phyloP scores from a whole-genome alignment of 352 stramenopile species.

The Phytopythium helicoides region DNA sequence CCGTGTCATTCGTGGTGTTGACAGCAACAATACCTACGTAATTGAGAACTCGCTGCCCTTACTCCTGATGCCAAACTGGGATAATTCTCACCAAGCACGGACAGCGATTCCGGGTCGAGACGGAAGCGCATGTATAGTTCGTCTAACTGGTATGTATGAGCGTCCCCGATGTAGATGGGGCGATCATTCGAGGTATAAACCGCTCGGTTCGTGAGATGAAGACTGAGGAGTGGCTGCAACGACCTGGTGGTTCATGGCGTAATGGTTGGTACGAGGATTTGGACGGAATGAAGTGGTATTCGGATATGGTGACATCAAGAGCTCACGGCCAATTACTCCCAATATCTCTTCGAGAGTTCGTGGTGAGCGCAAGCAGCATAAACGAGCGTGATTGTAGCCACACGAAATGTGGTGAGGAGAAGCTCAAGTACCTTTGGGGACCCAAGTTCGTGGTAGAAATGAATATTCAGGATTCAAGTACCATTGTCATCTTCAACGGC shows the following conservation, averaged over 20 bases:
- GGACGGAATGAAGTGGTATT: slow-evolving; percentile 21
- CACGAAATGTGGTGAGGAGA: no score
- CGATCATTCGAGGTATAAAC: no score
- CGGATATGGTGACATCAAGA: slow-evolving; percentile 5
- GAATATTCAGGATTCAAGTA: slow-evolving; percentile 8
- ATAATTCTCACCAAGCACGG: slow-evolving; percentile 21
- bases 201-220: slow-evolving; percentile 1
- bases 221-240: slow-evolving; percentile 13
- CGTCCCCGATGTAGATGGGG: no score
- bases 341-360: no score
- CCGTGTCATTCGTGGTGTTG: slow-evolving; percentile 17
- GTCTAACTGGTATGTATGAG: slow-evolving; percentile 4
- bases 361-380: no score
- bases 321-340: no score
- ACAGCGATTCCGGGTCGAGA: slow-evolving; percentile 28
- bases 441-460: slow-evolving; percentile 13
- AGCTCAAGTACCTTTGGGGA: no score
- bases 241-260: slow-evolving; percentile 13
- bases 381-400: no score
- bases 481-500: no score
- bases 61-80: slow-evolving; percentile 37
- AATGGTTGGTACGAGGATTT: slow-evolving; percentile 28
- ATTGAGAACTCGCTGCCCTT: slow-evolving; percentile 4
- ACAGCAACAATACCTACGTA: slow-evolving; percentile 3
- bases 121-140: slow-evolving; percentile 12